These are phyloP conservation scores for Pichia sp. DNA, from an alignment of 1,139 yeast genomes.

Conservation along the genomic window DNA sequence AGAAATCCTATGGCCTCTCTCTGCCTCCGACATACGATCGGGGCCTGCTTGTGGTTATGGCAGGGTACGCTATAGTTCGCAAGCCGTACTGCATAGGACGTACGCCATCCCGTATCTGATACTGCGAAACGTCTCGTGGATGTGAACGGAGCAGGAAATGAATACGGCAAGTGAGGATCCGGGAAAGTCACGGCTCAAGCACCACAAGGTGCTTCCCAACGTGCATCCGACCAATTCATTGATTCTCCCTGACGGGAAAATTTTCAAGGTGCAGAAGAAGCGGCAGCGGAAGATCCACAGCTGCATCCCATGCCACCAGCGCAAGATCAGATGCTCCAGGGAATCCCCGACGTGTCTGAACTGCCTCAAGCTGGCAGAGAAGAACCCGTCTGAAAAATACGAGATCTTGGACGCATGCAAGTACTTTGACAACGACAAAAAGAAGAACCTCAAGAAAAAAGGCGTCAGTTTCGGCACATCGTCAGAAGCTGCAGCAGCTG, in stretches of 20 bases:
- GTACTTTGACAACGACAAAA: slow-evolving; percentile 52
- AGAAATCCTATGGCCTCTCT: too few relatives aligned
- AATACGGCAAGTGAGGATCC: neutral
- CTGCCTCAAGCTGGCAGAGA: slow-evolving; percentile 34
- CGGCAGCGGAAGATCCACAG: slow-evolving; percentile 54
- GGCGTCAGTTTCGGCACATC: slow-evolving; percentile 13
- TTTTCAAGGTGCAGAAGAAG: slow-evolving; percentile 53
- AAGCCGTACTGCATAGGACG: too few relatives aligned
- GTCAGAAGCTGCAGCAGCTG: neutral
- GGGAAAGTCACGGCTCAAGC: neutral
- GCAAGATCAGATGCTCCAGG: slow-evolving; percentile 57
- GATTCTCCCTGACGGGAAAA: slow-evolving; percentile 40
- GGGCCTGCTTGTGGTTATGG: too few relatives aligned
- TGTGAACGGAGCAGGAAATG: slow-evolving; percentile 1
- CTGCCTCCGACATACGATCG: too few relatives aligned
- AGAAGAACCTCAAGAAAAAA: slow-evolving; percentile 34
- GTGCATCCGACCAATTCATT: slow-evolving; percentile 31
- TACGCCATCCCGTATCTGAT: too few relatives aligned
- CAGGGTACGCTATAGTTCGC: too few relatives aligned
- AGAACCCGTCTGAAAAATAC: slow-evolving; percentile 16
- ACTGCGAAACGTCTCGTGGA: neutral
- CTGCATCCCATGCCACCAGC: slow-evolving; percentile 59
- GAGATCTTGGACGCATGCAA: slow-evolving; percentile 37
- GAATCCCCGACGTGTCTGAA: slow-evolving; percentile 41
- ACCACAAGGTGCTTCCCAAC: slow-evolving; percentile 19